phyloP scores from a whole-genome alignment of 805 yeast genomes.

The Saturnispora bothae region DNA sequence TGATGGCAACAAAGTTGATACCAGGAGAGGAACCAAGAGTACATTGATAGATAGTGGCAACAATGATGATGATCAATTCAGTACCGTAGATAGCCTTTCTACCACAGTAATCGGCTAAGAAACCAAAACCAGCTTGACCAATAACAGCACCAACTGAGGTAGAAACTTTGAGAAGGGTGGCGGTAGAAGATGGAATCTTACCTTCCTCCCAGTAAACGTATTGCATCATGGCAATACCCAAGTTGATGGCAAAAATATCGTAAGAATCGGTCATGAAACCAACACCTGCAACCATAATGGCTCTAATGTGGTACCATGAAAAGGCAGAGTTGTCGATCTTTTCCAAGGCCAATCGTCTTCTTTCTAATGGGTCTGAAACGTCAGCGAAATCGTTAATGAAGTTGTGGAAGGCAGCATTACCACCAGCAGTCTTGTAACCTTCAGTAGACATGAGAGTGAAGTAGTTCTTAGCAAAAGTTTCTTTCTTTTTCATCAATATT shows the following conservation, averaged over 20 bases:
- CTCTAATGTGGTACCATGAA: slow-evolving; percentile 76
- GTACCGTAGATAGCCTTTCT: slow-evolving; percentile 82
- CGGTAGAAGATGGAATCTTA: slow-evolving; percentile 52
- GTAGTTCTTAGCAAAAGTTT: too few species aligned
- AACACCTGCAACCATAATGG: slow-evolving; percentile 82
- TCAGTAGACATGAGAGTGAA: slow-evolving; percentile 3
- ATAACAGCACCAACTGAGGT: slow-evolving; percentile 91
- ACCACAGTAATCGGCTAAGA: slow-evolving; percentile 70
- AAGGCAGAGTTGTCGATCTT: slow-evolving; percentile 71
- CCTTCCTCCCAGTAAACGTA: slow-evolving; percentile 62
- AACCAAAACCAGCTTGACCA: slow-evolving; percentile 83
- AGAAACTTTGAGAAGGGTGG: slow-evolving; percentile 72
- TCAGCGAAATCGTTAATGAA: slow-evolving; percentile 71
- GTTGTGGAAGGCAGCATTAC: slow-evolving; percentile 82
- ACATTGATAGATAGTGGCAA: slow-evolving; percentile 72
- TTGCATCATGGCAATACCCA: slow-evolving; percentile 70
- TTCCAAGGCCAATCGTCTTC: slow-evolving; percentile 78
- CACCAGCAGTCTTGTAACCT: slow-evolving; percentile 43
- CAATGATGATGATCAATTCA: slow-evolving; percentile 76
- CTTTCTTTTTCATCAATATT: too few species aligned
- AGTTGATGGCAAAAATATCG: slow-evolving; percentile 83
- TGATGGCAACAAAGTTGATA: slow-evolving; percentile 60
- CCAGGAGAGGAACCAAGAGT: slow-evolving; percentile 62
- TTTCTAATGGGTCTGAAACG: slow-evolving; percentile 74
- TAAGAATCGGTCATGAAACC: slow-evolving; percentile 91